Evolutionary conservation across 2,329 filamentous ascomycete genomes (phyloP).

Genomic region (Rhinocladiella similis): DNA sequence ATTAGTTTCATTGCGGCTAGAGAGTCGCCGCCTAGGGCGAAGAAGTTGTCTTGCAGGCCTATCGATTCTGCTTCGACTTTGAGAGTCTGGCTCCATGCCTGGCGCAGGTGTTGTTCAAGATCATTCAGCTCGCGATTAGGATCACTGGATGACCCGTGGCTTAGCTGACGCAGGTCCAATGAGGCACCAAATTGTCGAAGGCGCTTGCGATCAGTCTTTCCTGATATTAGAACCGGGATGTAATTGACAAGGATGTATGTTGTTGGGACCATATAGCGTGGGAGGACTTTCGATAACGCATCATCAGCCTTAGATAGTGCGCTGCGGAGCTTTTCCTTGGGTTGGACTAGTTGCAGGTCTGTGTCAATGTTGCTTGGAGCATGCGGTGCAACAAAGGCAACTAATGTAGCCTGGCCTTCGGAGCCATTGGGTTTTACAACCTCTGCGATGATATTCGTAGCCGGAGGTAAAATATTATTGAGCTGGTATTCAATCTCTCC

Average conservation of each 20-base stretch:
- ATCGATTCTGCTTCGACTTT: conserved; percentile 36
- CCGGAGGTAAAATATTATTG: conserved; percentile 37
- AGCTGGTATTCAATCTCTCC: conserved; percentile 43
- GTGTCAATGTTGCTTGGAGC: background rate
- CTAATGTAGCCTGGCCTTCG: conserved; percentile 45
- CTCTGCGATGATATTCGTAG: conserved; percentile 50
- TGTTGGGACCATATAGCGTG: conserved; percentile 38
- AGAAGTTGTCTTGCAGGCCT: conserved; percentile 37
- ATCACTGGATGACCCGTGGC: conserved; percentile 21
- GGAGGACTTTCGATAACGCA: conserved; percentile 31
- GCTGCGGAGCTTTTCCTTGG: conserved; percentile 5
- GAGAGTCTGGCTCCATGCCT: conserved; percentile 37
- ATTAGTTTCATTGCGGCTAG: conserved; percentile 35
- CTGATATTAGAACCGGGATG: conserved; percentile 35
- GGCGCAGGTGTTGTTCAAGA: conserved; percentile 6
- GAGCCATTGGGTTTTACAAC: conserved; percentile 48
- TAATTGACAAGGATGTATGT: conserved; percentile 35
- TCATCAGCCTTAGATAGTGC: conserved; percentile 19
- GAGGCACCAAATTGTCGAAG: conserved; percentile 29
- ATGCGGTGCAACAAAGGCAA: conserved; percentile 42
- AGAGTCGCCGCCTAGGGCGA: conserved; percentile 36
- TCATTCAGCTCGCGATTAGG: conserved; percentile 5
- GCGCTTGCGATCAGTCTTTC: conserved; percentile 38
- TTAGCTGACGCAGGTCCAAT: conserved; percentile 36
- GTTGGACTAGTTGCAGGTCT: conserved; percentile 3